Evolutionary conservation across 176 grass and related monocot species (phyloP), one percentile per base, ranked within the genome.

Genomic region (Saccharum officinarum): DNA sequence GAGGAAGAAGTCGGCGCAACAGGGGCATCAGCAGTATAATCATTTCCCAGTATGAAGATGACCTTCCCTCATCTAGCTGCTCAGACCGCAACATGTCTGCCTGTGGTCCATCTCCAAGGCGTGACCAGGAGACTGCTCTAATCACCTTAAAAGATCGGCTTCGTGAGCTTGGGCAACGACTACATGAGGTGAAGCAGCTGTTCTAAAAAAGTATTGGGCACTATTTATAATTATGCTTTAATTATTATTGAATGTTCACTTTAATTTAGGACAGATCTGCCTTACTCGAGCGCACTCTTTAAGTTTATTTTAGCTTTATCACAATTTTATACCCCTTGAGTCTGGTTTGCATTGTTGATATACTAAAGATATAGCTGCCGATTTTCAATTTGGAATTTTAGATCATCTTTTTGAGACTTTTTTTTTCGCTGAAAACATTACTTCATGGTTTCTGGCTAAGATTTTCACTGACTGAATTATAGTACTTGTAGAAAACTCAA

Each of bases 101-200:
- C 59, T 92, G 88, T 89, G 33, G 88, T 41, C 83, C 87, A 78
- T 66, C 65, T 84, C 84, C 80, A 65, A 88, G 84, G 59, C 78
- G 67, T 57, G 86, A 87, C 14, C 82, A 83, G 54, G 87, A 86
- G 71, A 86, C 89, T 82, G 72, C 67, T 86, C 38, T 91, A 46
- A 70, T 89, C 50, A 87, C 88, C 44, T 85, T 93, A 63, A 89
- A 89, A 82, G 91, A 93, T 75, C 85, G 80, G 76, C 89, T 91
- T 70, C 78, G 80, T 67, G 89, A 87, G 78, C 89, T 90, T 82
- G 92, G 90, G 77, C 81, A 87, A 57, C 74, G 71, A 28, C 44
- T 94, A 69, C 89, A 89, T 16, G 90, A 95, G 93, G 93, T 95
- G 38, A 89, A 70, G 4, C 86, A 82, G 63, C 38, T 87, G 17